A percentile compares a stretch with the other conserved stretches of the same genome.
Evolutionary conservation across 257 asterid genomes (phyloP).

Genomic region (Apocynum venetum): DNA sequence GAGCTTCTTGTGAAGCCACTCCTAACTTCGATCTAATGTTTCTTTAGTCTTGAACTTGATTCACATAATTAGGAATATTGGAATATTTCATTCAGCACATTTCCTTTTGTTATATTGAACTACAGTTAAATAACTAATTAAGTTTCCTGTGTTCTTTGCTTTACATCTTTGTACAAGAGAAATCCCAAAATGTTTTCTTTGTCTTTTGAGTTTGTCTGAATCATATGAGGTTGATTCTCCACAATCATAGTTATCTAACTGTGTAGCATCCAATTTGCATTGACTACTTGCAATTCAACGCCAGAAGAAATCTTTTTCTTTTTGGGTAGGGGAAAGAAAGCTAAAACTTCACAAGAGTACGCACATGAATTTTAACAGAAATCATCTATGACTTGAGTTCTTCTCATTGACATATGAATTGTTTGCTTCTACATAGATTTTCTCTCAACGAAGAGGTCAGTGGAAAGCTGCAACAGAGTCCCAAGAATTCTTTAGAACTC

Average conservation of each 20-base stretch:
- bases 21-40: not conserved
- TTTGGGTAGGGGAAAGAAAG: not conserved
- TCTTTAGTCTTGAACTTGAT: not conserved
- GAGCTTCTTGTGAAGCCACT: constrained; percentile 1
- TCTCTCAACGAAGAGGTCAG: constrained; percentile 94
- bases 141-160: not conserved
- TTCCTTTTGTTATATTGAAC: not conserved
- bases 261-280: not conserved
- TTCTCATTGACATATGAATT: constrained; percentile 13
- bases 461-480: constrained; percentile 98
- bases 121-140: not conserved
- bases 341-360: not conserved
- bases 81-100: not conserved
- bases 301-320: not conserved
- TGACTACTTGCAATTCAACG: not conserved
- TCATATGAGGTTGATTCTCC: not conserved
- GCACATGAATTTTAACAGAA: not conserved
- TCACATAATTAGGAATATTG: not conserved
- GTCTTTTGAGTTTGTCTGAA: not conserved
- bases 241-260: not conserved
- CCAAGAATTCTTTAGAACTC: constrained; percentile 94
- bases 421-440: constrained; percentile 46
- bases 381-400: not conserved
- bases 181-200: not conserved
- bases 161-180: not conserved